These are phyloP conservation scores for Effrenium voratum DNA, from an alignment of 73 alveolate genomes.

Conservation along the genomic window DNA sequence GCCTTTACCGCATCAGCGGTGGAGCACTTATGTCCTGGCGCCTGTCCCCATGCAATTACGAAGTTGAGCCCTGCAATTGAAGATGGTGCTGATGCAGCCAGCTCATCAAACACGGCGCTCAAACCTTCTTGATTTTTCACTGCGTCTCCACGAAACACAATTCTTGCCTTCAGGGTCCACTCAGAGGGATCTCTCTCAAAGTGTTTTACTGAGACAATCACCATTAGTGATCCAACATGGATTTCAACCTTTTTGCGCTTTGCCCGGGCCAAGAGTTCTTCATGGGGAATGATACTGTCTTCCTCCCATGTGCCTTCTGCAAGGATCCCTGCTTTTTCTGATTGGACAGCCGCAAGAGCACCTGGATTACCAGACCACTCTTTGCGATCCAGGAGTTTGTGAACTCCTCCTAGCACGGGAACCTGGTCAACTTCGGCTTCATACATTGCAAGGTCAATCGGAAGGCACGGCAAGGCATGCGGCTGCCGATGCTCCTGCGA, in stretches of 20 bases:
- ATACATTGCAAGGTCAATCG: neutral
- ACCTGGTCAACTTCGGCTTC: neutral
- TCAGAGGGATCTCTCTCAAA: neutral
- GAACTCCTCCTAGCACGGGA: neutral
- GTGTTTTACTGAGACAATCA: neutral
- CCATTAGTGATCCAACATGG: neutral
- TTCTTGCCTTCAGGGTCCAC: neutral
- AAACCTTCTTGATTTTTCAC: neutral
- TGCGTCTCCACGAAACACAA: conserved; percentile 14
- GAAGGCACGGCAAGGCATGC: neutral
- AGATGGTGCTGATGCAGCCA: neutral
- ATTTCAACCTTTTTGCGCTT: neutral
- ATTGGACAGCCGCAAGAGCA: neutral
- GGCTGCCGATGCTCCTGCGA: neutral
- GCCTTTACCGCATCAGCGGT: neutral
- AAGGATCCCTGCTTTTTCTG: neutral
- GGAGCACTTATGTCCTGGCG: no score
- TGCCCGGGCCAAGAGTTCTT: neutral
- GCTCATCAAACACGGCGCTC: neutral
- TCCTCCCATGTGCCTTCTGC: conserved; percentile 6
- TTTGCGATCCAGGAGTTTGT: neutral
- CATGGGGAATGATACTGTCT: neutral
- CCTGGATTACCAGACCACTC: neutral
- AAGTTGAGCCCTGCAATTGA: neutral
- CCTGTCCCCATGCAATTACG: neutral